These are phyloP conservation scores for Paramecium pentaurelia DNA, from an alignment of 73 alveolate genomes.

Conservation along the genomic window DNA sequence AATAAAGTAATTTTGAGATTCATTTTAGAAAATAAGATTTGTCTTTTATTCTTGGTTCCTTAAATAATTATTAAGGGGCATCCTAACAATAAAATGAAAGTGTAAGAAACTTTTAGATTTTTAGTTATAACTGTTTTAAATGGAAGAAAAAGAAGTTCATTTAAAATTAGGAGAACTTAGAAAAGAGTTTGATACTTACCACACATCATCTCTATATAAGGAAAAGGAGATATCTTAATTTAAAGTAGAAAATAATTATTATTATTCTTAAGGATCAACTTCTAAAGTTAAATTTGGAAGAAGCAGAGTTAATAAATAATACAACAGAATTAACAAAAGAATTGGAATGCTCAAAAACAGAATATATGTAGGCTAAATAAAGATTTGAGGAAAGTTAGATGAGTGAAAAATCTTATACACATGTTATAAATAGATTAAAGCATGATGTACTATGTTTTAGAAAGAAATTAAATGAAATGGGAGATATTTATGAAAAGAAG, in stretches of 20 bases:
- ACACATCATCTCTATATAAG: background rate
- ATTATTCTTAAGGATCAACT: background rate
- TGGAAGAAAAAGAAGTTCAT: conserved; percentile 59
- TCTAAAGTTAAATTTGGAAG: background rate
- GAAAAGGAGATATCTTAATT: conserved; percentile 46
- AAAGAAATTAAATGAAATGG: conserved; percentile 65
- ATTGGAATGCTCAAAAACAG: conserved; percentile 60
- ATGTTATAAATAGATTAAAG: conserved; percentile 78
- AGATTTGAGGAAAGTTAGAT: conserved; percentile 71
- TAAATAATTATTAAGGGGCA: background rate
- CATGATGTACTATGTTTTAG: conserved; percentile 77
- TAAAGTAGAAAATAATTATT: background rate
- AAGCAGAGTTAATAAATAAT: background rate
- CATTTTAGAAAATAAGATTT: conserved; percentile 44
- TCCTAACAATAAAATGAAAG: conserved; percentile 29
- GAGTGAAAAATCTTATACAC: conserved; percentile 66
- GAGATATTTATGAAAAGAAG: conserved; percentile 59
- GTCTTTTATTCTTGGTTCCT: conserved; percentile 42
- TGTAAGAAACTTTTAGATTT: background rate
- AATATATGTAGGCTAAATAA: conserved; percentile 59
- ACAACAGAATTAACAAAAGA: background rate
- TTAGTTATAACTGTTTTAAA: background rate
- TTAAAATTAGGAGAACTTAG: conserved; percentile 40
- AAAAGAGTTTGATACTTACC: conserved; percentile 35
- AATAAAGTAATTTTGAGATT: conserved; percentile 23